Evolutionary conservation across 2,329 filamentous ascomycete species (phyloP).

Genomic region (Fusarium ramigenum): DNA sequence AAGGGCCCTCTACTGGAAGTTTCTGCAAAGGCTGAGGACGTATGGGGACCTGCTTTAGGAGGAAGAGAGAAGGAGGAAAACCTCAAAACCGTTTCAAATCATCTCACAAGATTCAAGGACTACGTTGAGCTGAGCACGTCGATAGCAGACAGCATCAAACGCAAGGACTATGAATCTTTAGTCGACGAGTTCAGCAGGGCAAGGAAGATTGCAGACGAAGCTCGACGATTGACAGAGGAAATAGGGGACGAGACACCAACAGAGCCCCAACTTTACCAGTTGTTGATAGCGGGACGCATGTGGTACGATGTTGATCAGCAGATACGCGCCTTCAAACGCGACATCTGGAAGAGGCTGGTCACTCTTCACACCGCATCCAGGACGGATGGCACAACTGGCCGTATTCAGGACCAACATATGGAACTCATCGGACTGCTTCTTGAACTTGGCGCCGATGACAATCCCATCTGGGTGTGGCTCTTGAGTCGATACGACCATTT

Average conservation of each 20-base stretch:
- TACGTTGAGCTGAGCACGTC: conserved; percentile 83
- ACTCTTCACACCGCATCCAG: conserved; percentile 69
- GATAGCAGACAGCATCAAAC: conserved; percentile 85
- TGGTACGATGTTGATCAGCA: conserved; percentile 94
- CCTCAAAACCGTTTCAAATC: conserved; percentile 78
- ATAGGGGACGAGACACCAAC: conserved; percentile 67
- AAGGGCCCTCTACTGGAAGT: conserved; percentile 89
- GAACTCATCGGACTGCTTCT: conserved; percentile 88
- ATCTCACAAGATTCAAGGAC: conserved; percentile 81
- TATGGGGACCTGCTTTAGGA: conserved; percentile 94
- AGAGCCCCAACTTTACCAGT: conserved; percentile 84
- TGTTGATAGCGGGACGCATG: conserved; percentile 90
- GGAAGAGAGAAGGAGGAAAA: conserved; percentile 91
- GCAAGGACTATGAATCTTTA: conserved; percentile 88
- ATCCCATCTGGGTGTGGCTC: conserved; percentile 96
- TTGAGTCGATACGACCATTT: conserved; percentile 88
- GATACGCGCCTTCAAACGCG: conserved; percentile 85
- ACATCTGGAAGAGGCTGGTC: conserved; percentile 85
- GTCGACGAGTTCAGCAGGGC: conserved; percentile 88
- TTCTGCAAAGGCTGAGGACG: conserved; percentile 92
- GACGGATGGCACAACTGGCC: conserved; percentile 56
- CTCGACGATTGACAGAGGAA: conserved; percentile 71
- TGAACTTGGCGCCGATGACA: conserved; percentile 95
- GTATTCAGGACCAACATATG: conserved; percentile 84
- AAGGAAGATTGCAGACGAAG: conserved; percentile 82